These are phyloP conservation scores for Tuber umbilicatum DNA, from an alignment of 495 filamentous ascomycete species.

Conservation along the genomic window DNA sequence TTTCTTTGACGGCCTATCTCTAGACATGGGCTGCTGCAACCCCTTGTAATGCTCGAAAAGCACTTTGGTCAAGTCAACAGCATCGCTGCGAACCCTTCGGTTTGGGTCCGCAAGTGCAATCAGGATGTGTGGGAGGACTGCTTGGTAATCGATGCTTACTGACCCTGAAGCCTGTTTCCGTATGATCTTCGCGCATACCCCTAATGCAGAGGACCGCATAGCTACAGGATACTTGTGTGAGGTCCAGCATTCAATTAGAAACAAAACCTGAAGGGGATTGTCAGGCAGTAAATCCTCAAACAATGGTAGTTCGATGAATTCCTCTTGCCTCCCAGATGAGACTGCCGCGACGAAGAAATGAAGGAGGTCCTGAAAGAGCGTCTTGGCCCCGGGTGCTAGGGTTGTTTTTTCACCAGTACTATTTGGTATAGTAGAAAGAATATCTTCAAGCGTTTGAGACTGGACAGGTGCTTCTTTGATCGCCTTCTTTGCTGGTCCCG, in stretches of 20 bases:
- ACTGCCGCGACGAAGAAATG: conserved; percentile 57
- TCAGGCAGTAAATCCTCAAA: conserved; percentile 52
- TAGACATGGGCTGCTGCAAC: conserved; percentile 34
- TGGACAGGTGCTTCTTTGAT: conserved; percentile 28
- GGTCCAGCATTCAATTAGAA: conserved; percentile 64
- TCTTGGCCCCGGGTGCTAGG: conserved; percentile 41
- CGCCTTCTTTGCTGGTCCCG: conserved; percentile 9
- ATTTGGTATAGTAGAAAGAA: conserved; percentile 31
- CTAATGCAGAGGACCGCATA: conserved; percentile 61
- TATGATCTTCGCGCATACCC: conserved; percentile 52
- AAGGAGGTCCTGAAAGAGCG: conserved; percentile 47
- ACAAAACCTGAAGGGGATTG: conserved; percentile 63
- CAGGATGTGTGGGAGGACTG: conserved; percentile 68
- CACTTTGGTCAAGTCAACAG: conserved; percentile 56
- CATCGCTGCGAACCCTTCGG: conserved; percentile 64
- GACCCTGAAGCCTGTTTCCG: conserved; percentile 45
- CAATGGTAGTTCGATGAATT: conserved; percentile 52
- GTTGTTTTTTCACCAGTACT: conserved; percentile 48
- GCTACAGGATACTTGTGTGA: conserved; percentile 61
- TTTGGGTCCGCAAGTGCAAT: conserved; percentile 66
- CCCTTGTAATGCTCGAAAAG: conserved; percentile 44
- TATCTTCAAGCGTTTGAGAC: conserved; percentile 15
- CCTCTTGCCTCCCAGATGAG: conserved; percentile 47
- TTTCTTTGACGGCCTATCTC: conserved; percentile 45
- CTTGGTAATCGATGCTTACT: conserved; percentile 61